A percentile compares a stretch with the other conserved stretches of the same genome.
Evolutionary conservation across 805 yeast genomes (phyloP).

Genomic region (Candida maesae): DNA sequence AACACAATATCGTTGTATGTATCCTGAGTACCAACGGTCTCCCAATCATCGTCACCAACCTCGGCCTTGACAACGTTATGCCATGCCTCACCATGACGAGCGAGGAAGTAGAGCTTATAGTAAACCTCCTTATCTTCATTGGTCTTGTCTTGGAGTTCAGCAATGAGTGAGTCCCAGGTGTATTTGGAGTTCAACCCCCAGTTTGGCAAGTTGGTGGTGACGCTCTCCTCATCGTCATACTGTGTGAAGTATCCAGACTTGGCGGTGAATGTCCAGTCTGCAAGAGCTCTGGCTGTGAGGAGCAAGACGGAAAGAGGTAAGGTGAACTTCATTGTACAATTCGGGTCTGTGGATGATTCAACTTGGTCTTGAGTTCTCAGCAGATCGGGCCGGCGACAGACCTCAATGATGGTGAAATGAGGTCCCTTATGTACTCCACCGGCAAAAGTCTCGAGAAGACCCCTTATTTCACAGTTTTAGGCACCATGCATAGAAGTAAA

Average conservation of each 20-base stretch:
- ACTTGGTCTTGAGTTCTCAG: too few species aligned
- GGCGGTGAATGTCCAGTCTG: background rate
- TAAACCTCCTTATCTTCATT: background rate
- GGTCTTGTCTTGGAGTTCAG: background rate
- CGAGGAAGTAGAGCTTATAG: slow-evolving; percentile 10
- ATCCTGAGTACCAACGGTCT: slow-evolving; percentile 2
- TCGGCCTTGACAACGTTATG: slow-evolving; percentile 11
- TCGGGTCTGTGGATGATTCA: too few species aligned
- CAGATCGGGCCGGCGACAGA: too few species aligned
- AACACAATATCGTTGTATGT: slow-evolving; percentile 3
- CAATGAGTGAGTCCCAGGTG: slow-evolving; percentile 2
- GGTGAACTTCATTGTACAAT: too few species aligned
- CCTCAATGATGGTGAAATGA: too few species aligned
- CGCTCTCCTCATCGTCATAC: background rate
- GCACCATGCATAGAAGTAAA: too few species aligned
- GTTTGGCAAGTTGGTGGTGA: slow-evolving; percentile 4
- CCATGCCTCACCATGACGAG: slow-evolving; percentile 12
- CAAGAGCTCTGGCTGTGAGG: background rate
- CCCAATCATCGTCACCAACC: slow-evolving; percentile 6
- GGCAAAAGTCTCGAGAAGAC: too few species aligned
- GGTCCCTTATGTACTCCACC: too few species aligned
- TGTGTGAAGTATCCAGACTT: slow-evolving; percentile 5
- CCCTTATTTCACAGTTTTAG: too few species aligned
- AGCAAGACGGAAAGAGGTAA: background rate
- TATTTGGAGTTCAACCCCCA: slow-evolving; percentile 2